Evolutionary conservation across 768 basidiomycete genomes (phyloP), one percentile per base, ranked within the genome.

Genomic region (Trametes elegans): DNA sequence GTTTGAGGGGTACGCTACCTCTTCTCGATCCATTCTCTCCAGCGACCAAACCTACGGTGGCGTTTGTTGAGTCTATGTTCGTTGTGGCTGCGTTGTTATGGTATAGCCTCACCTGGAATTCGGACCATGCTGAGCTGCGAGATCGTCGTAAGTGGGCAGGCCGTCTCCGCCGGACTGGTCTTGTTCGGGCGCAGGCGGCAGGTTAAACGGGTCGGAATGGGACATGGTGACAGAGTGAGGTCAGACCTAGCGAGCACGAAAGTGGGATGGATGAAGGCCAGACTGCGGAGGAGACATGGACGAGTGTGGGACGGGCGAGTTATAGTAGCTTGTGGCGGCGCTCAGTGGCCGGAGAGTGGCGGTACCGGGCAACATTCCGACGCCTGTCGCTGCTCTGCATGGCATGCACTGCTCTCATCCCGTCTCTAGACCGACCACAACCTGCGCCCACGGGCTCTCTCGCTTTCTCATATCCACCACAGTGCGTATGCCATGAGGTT

Each of bases 11-110:
- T 5, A 58, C 71, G 44, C 23, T 60, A 86, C 90, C 90, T 79
- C 70, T 93, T 93, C 74, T 93, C 90, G 52, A 93, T 88, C 90
- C 90, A 93, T 6, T 84, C 82, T 66, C 79, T 81, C 90, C 90
- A 93, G 54, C 90, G 76, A 18, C 90, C 90, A 63, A 93, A 93
- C 64, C 90, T 93, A 62, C 1, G 18, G 11, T 19, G 1, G 7
- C 16, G n/a, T n/a, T n/a, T n/a, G n/a, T n/a, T n/a, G n/a, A n/a
- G n/a, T n/a, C n/a, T n/a, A n/a, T n/a, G n/a, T n/a, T n/a, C n/a
- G n/a, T n/a, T n/a, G n/a, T n/a, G n/a, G n/a, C n/a, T n/a, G n/a
- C n/a, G n/a, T n/a, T n/a, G n/a, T n/a, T 29, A 23, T 48, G 21
- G 8, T 21, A 21, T 18, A n/a, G 36, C 52, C 75, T 62, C 68